Evolutionary conservation across 176 grass and related monocot genomes (phyloP).

Genomic region (Stipa capillata): DNA sequence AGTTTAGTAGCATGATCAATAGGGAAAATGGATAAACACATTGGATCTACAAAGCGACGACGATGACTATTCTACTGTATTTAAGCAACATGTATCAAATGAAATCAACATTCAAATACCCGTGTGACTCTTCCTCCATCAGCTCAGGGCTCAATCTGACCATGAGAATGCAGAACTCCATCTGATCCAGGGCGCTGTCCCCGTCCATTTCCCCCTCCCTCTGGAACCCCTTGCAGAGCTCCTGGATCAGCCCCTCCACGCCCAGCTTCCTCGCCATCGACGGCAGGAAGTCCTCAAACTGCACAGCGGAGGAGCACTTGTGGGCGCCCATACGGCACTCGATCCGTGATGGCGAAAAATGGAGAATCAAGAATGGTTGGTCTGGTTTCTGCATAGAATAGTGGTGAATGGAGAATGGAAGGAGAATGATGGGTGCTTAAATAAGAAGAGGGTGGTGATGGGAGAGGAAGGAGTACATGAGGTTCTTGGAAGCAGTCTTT

Average conservation of each 20-base stretch:
- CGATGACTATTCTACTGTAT: constrained; percentile 5
- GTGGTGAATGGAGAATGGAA: neutral
- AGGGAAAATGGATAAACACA: neutral
- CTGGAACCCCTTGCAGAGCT: constrained; percentile 94
- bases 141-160: constrained; percentile 74
- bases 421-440: constrained; percentile 13
- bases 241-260: constrained; percentile 57
- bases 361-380: neutral
- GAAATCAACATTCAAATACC: constrained; percentile 25
- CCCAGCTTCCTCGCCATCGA: constrained; percentile 74
- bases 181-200: constrained; percentile 66
- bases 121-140: constrained; percentile 33
- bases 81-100: neutral
- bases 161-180: constrained; percentile 91
- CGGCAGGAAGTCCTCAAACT: constrained; percentile 74
- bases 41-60: neutral
- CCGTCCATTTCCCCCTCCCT: constrained; percentile 70
- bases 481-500: constrained; percentile 44
- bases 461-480: constrained; percentile 11
- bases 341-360: neutral
- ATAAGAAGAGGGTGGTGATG: neutral
- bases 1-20: neutral
- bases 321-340: neutral
- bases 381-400: neutral
- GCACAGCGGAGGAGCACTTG: constrained; percentile 1